Conservation (phyloP, 805 yeast genomes). For the Komagataella phaffii region DNA sequence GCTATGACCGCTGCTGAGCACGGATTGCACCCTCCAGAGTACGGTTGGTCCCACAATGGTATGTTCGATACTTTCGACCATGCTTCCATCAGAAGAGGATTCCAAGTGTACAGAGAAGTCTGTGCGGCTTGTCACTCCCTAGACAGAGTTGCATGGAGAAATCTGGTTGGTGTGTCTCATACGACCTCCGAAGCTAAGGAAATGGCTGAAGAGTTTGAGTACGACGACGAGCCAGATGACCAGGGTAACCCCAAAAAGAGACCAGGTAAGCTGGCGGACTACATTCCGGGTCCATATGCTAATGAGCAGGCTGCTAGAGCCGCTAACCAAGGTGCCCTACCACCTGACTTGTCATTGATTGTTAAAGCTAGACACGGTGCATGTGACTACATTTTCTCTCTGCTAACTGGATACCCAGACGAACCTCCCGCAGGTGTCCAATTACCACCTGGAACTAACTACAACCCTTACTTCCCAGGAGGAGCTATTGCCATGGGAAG, state of each 20-base stretch:
- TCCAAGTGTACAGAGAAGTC: slow-evolving; percentile 96
- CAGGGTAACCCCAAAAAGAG: slow-evolving; percentile 97
- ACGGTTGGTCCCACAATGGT: slow-evolving; percentile 90
- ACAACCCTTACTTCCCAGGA: slow-evolving; percentile 99
- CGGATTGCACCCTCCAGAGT: slow-evolving; percentile 92
- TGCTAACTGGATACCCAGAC: slow-evolving; percentile 97
- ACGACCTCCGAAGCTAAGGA: slow-evolving; percentile 80
- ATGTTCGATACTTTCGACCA: slow-evolving; percentile 87
- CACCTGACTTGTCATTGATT: slow-evolving; percentile 94
- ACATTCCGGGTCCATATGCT: slow-evolving; percentile 88
- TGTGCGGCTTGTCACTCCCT: slow-evolving; percentile 98
- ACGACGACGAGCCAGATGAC: slow-evolving; percentile 92
- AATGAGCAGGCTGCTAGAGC: slow-evolving; percentile 99
- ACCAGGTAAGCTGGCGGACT: slow-evolving; percentile 95
- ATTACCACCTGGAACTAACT: slow-evolving; percentile 89
- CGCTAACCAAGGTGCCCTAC: slow-evolving; percentile 97
- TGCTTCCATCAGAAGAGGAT: slow-evolving; percentile 95
- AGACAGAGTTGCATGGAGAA: slow-evolving; percentile 97
- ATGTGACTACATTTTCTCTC: slow-evolving; percentile 84
- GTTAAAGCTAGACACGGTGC: slow-evolving; percentile 99
- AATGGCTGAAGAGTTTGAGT: slow-evolving; percentile 93
- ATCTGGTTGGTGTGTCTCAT: slow-evolving; percentile 93
- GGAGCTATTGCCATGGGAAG: slow-evolving; percentile 99
- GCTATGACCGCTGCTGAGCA: slow-evolving; percentile 99
- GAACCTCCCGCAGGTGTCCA: slow-evolving; percentile 96